Evolutionary conservation across 2,329 filamentous ascomycete species (phyloP).

Genomic region (Diplodia scrobiculata): DNA sequence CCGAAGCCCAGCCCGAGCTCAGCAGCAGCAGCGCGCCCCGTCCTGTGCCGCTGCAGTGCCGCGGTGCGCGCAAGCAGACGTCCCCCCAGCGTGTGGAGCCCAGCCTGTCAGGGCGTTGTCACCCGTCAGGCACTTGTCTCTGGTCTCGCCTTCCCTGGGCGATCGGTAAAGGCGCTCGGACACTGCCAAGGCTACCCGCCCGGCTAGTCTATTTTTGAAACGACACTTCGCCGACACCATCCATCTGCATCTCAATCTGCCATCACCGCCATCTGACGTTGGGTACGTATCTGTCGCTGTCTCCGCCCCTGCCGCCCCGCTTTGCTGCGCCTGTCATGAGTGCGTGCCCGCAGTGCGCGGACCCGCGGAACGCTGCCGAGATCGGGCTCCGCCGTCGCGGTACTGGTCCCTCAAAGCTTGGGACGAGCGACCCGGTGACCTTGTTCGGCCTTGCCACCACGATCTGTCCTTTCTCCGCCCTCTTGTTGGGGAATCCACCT

Average conservation of each 20-base stretch:
- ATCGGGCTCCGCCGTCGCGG: constrained; percentile 1
- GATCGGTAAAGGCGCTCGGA: constrained; percentile 20
- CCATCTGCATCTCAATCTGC: constrained; percentile 6
- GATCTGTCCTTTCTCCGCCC: not conserved
- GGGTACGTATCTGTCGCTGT: constrained; percentile 16
- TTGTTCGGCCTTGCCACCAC: not conserved
- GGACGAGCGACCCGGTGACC: not conserved
- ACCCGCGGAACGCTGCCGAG: constrained; percentile 1
- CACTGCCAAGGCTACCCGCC: constrained; percentile 17
- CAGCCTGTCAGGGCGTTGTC: constrained; percentile 21
- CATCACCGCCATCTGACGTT: constrained; percentile 4
- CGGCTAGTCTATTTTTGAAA: constrained; percentile 25
- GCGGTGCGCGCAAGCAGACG: constrained; percentile 17
- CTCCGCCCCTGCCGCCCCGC: not conserved
- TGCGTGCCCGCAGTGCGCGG: not conserved
- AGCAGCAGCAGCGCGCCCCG: constrained; percentile 16
- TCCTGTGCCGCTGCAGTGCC: constrained; percentile 15
- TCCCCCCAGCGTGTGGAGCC: constrained; percentile 12
- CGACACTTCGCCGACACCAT: constrained; percentile 8
- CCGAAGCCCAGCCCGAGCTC: constrained; percentile 1
- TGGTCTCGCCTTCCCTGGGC: constrained; percentile 27
- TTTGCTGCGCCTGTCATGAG: not conserved
- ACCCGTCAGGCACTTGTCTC: constrained; percentile 25
- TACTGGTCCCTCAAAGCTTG: constrained; percentile 12
- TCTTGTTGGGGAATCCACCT: not conserved